Evolutionary conservation across 768 basidiomycete genomes (phyloP).

Genomic region (Suillus ampliporus): DNA sequence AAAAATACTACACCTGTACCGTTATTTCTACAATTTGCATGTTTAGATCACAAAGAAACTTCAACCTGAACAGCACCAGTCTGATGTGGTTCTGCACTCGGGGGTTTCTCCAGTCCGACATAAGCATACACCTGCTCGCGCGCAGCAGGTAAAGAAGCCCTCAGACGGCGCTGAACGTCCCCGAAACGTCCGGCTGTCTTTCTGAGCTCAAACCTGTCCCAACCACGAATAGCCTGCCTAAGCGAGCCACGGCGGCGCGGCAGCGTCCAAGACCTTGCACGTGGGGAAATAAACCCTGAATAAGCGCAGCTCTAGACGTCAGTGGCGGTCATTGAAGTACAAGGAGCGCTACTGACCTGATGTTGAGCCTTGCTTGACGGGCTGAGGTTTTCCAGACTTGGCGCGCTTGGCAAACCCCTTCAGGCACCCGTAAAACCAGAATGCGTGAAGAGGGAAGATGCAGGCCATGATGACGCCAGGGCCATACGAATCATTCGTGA

Average conservation of each 20-base stretch:
- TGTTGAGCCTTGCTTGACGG: neutral
- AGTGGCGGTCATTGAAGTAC: neutral
- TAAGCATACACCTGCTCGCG: slow-evolving; percentile 37
- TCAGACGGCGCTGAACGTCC: slow-evolving; percentile 36
- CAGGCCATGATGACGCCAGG: slow-evolving; percentile 46
- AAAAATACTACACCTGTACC: neutral
- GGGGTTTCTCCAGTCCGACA: slow-evolving; percentile 24
- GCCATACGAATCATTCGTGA: slow-evolving; percentile 40
- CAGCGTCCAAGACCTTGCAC: slow-evolving; percentile 21
- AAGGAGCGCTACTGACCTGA: slow-evolving; percentile 17
- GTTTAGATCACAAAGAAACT: neutral
- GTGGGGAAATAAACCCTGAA: slow-evolving; percentile 16
- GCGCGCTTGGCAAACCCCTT: slow-evolving; percentile 49
- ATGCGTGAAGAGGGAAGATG: slow-evolving; percentile 55
- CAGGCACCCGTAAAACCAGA: slow-evolving; percentile 59
- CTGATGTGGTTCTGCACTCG: neutral
- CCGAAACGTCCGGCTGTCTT: slow-evolving; percentile 31
- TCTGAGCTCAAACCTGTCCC: slow-evolving; percentile 35
- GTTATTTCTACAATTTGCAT: too few relatives aligned
- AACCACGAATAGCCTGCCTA: slow-evolving; percentile 32
- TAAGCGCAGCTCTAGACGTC: slow-evolving; percentile 4
- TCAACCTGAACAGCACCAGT: neutral
- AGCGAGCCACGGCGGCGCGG: slow-evolving; percentile 34
- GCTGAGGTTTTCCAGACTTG: slow-evolving; percentile 13
- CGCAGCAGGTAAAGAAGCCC: slow-evolving; percentile 30